A percentile compares a stretch with the other conserved stretches of the same genome.
Evolutionary conservation across 192 early-diverging fungal genomes (phyloP).

Genomic region (Haplosporangium gracile): DNA sequence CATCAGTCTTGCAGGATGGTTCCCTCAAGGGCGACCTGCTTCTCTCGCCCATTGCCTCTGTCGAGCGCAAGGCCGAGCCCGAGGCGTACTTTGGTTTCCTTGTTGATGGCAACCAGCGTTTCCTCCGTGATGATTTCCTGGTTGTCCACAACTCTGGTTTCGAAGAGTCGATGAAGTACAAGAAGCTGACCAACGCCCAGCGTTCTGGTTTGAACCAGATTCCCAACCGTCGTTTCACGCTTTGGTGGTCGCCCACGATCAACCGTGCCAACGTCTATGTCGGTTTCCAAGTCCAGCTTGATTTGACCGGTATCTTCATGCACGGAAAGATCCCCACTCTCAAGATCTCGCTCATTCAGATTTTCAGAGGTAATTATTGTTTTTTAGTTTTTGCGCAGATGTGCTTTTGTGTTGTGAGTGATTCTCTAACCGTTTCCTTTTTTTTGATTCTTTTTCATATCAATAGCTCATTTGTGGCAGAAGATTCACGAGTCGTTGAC

Average conservation of each 20-base stretch:
- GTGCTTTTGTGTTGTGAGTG: background rate
- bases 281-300: constrained; percentile 99
- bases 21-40: constrained; percentile 4
- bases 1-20: background rate
- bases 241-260: constrained; percentile 99
- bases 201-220: constrained; percentile 99
- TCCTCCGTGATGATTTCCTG: constrained; percentile 59
- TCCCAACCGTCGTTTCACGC: constrained; percentile 98
- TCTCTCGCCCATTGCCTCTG: constrained; percentile 16
- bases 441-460: background rate
- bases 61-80: constrained; percentile 22
- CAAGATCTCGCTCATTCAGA: constrained; percentile 98
- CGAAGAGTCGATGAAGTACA: constrained; percentile 92
- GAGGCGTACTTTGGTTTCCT: constrained; percentile 63
- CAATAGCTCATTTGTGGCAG: constrained; percentile 94
- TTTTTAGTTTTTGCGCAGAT: background rate
- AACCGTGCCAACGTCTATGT: constrained; percentile 99
- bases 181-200: constrained; percentile 99
- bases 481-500: constrained; percentile 89
- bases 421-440: background rate
- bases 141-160: constrained; percentile 68
- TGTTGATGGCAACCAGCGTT: constrained; percentile 67
- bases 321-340: constrained; percentile 99
- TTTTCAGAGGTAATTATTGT: constrained; percentile 77
- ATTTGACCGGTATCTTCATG: constrained; percentile 99